Conservation (phyloP, 257 asterid genomes). For the Petunia secreta region DNA sequence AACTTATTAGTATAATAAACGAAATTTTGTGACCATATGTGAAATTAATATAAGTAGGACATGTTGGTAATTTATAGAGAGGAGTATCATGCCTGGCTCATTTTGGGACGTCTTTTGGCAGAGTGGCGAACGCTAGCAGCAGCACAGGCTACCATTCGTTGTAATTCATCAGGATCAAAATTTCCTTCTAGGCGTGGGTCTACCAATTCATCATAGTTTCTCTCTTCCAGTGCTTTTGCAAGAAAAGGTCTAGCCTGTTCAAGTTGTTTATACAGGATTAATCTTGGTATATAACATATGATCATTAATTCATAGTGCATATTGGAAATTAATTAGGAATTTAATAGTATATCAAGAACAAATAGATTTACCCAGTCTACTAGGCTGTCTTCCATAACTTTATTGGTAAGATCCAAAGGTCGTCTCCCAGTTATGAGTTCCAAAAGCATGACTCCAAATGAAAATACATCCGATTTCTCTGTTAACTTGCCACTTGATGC, state of each 20-base stretch:
- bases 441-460: slow-evolving; percentile 92
- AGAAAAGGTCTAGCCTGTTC: slow-evolving; percentile 76
- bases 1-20: no score
- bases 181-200: slow-evolving; percentile 71
- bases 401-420: slow-evolving; percentile 68
- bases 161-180: slow-evolving; percentile 49
- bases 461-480: slow-evolving; percentile 86
- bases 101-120: slow-evolving; percentile 83
- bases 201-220: slow-evolving; percentile 50
- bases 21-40: no score
- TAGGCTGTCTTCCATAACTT: slow-evolving; percentile 77
- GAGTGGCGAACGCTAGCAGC: slow-evolving; percentile 89
- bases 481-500: slow-evolving; percentile 88
- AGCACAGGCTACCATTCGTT: slow-evolving; percentile 67
- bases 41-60: no score
- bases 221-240: slow-evolving; percentile 60
- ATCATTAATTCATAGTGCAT: not conserved
- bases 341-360: slow-evolving; percentile 8
- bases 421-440: slow-evolving; percentile 80
- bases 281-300: not conserved
- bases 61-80: not conserved
- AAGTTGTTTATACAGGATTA: no score
- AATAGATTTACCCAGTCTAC: slow-evolving; percentile 72
- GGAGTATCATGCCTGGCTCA: slow-evolving; percentile 68
- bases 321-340: not conserved